Percentiles rank a stretch among this genome's conserved stretches.
Evolutionary conservation across 345 rosid species (phyloP).

Genomic region (Angophora floribunda): DNA sequence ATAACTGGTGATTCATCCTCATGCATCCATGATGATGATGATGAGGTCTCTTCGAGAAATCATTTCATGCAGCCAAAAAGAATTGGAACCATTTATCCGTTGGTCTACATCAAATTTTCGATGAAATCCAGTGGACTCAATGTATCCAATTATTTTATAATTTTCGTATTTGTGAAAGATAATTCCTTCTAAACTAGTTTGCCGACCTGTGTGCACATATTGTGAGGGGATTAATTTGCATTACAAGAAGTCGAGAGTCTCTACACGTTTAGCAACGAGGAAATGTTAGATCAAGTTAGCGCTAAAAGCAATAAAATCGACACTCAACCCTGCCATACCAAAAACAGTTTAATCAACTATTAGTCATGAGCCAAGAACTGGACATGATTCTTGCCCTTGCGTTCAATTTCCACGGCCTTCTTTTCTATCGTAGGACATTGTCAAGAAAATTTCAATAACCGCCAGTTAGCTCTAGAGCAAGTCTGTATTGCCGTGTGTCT

Average conservation of each 20-base stretch:
- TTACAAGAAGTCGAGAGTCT: too few relatives aligned
- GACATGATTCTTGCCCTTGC: not conserved
- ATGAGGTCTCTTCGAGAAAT: not conserved
- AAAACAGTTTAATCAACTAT: too few relatives aligned
- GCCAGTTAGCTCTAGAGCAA: not conserved
- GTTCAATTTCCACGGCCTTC: not conserved
- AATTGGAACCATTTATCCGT: not conserved
- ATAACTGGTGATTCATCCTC: not conserved
- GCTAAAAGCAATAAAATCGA: too few relatives aligned
- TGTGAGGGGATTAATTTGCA: too few relatives aligned
- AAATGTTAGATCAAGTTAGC: too few relatives aligned
- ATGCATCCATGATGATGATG: not conserved
- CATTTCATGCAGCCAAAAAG: not conserved
- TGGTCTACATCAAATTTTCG: not conserved
- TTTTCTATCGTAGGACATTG: not conserved
- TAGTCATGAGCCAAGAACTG: too few relatives aligned
- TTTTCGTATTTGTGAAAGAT: too few relatives aligned
- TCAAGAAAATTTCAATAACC: not conserved
- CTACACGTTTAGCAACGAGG: too few relatives aligned
- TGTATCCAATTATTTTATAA: not conserved
- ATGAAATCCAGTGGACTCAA: not conserved
- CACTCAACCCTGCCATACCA: too few relatives aligned
- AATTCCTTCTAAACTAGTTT: too few relatives aligned
- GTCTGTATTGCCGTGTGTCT: not conserved
- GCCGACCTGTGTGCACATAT: too few relatives aligned